A percentile compares a stretch with the other conserved stretches of the same genome.
Evolutionary conservation across 495 filamentous ascomycete genomes (phyloP).

Genomic region (Pyrenopolyporus hunteri): DNA sequence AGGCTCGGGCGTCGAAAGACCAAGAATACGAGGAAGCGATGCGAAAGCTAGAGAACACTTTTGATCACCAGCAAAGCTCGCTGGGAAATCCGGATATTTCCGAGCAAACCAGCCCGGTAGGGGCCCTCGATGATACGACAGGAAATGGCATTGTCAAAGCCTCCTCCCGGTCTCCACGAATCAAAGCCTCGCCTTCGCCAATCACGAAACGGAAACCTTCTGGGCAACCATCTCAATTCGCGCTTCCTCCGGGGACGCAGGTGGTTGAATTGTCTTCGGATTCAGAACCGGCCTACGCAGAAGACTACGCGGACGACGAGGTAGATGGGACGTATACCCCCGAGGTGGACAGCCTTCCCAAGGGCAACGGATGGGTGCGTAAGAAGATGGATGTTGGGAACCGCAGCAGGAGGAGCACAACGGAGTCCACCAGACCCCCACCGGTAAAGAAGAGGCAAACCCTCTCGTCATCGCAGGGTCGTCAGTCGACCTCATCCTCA

Average conservation of each 20-base stretch:
- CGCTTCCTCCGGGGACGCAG: slow-evolving; percentile 47
- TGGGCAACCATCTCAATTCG: slow-evolving; percentile 33
- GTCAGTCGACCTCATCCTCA: neutral
- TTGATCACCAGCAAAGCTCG: slow-evolving; percentile 23
- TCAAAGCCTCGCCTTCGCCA: slow-evolving; percentile 30
- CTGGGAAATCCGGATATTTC: slow-evolving; percentile 20
- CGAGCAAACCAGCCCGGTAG: slow-evolving; percentile 5
- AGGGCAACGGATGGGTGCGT: slow-evolving; percentile 36
- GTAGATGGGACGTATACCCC: slow-evolving; percentile 48
- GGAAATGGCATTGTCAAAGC: neutral
- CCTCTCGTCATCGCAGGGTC: slow-evolving; percentile 23
- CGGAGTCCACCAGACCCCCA: slow-evolving; percentile 9
- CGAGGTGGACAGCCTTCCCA: slow-evolving; percentile 26
- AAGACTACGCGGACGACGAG: slow-evolving; percentile 53
- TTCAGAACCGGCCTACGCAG: slow-evolving; percentile 45
- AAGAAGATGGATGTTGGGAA: slow-evolving; percentile 14
- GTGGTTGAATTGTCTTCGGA: slow-evolving; percentile 49
- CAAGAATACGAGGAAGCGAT: slow-evolving; percentile 48
- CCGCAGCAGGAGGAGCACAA: slow-evolving; percentile 3
- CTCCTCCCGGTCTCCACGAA: slow-evolving; percentile 7
- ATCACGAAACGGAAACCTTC: slow-evolving; percentile 3
- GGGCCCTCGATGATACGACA: neutral
- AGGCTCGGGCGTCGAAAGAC: slow-evolving; percentile 28
- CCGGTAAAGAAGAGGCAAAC: slow-evolving; percentile 3
- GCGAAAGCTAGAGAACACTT: slow-evolving; percentile 41